Percentiles rank a stretch among this genome's conserved stretches.
Conservation (phyloP, 2,329 filamentous ascomycete genomes). For the Sporothrix brasiliensis region DNA sequence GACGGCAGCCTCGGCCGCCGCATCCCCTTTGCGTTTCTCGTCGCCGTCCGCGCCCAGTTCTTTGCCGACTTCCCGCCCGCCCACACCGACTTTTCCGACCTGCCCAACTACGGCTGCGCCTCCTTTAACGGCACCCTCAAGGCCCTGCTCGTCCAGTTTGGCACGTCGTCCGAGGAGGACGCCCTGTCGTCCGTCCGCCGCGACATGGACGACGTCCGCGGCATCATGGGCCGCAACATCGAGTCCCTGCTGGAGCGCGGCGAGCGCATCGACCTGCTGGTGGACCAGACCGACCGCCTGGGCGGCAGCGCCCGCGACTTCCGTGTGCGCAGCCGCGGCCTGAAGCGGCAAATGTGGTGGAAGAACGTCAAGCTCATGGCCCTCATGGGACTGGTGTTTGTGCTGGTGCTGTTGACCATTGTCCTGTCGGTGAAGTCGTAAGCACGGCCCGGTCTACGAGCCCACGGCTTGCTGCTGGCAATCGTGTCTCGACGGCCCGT, state of each 20-base stretch:
- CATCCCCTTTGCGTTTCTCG: conserved; percentile 88
- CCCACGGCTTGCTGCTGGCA: background rate
- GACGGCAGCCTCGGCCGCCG: conserved; percentile 79
- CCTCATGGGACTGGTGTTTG: conserved; percentile 69
- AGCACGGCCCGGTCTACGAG: background rate
- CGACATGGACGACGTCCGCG: conserved; percentile 89
- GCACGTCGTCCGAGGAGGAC: conserved; percentile 75
- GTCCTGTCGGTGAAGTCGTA: conserved; percentile 54
- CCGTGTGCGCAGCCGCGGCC: conserved; percentile 77
- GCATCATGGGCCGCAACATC: conserved; percentile 96
- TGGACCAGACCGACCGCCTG: conserved; percentile 93
- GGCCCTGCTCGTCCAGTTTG: conserved; percentile 79
- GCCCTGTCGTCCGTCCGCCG: conserved; percentile 79
- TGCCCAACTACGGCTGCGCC: conserved; percentile 88
- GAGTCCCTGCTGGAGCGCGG: conserved; percentile 86
- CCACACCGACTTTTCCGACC: conserved; percentile 70
- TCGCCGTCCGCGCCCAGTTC: conserved; percentile 89
- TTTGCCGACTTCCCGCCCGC: conserved; percentile 67
- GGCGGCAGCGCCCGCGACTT: conserved; percentile 91
- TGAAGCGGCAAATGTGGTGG: conserved; percentile 98
- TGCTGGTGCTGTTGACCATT: conserved; percentile 59
- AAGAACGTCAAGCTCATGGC: conserved; percentile 97
- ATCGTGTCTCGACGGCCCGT: background rate
- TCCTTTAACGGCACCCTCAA: conserved; percentile 82
- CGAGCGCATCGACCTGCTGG: conserved; percentile 88